Evolutionary conservation across 768 basidiomycete genomes (phyloP).

Genomic region (Glaciozyma antarctica): DNA sequence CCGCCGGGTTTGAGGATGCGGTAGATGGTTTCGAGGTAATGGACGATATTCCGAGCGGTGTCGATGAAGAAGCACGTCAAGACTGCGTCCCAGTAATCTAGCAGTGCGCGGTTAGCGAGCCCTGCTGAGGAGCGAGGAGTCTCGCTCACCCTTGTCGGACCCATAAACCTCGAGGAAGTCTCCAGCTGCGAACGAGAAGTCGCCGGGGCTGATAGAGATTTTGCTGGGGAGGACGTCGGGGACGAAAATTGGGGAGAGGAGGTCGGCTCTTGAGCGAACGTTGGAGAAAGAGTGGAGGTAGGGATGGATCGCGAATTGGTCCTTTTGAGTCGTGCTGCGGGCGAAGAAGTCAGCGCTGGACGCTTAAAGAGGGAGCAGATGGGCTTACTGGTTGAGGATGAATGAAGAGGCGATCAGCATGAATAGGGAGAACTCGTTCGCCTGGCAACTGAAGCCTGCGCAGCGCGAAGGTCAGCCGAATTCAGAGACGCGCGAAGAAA

Average conservation of each 20-base stretch:
- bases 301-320: constrained; percentile 69
- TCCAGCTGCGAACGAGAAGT: constrained; percentile 83
- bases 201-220: constrained; percentile 50
- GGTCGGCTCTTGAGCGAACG: constrained; percentile 49
- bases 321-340: constrained; percentile 54
- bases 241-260: constrained; percentile 60
- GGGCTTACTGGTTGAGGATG: constrained; percentile 55
- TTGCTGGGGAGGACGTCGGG: constrained; percentile 76
- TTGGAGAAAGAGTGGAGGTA: constrained; percentile 92
- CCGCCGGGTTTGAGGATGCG: constrained; percentile 72
- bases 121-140: not conserved
- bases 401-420: constrained; percentile 81
- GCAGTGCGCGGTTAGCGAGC: not conserved
- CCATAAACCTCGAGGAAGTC: constrained; percentile 44
- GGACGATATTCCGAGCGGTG: constrained; percentile 85
- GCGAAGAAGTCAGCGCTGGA: not conserved
- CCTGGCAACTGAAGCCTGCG: constrained; percentile 80
- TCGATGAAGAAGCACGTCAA: constrained; percentile 97
- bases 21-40: constrained; percentile 80
- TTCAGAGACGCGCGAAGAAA: not conserved
- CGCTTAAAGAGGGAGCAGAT: no score
- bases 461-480: not conserved
- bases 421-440: constrained; percentile 91
- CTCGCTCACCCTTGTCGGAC: not conserved
- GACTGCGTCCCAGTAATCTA: constrained; percentile 73